phyloP scores from a whole-genome alignment of 1,139 yeast genomes.

The Kodamaea anthophila region DNA sequence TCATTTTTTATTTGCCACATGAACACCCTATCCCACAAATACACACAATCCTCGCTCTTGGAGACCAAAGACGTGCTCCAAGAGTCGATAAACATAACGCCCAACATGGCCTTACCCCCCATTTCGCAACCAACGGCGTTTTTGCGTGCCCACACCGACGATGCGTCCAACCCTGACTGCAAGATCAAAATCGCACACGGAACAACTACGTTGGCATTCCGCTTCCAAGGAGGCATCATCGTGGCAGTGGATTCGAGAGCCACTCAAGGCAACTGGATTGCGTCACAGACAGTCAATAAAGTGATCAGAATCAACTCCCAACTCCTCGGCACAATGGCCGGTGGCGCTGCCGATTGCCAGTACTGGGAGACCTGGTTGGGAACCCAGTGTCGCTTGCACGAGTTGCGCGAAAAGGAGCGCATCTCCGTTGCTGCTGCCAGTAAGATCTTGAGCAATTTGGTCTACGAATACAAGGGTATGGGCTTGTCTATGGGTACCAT shows the following conservation, averaged over 20 bases:
- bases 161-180: constrained; percentile 85
- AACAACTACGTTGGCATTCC: constrained; percentile 93
- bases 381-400: constrained; percentile 91
- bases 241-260: constrained; percentile 98
- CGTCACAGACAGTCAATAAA: constrained; percentile 95
- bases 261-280: constrained; percentile 98
- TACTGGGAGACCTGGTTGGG: constrained; percentile 99
- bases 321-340: constrained; percentile 96
- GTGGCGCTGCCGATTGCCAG: constrained; percentile 99
- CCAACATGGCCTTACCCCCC: constrained; percentile 71
- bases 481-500: constrained; percentile 99
- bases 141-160: constrained; percentile 96
- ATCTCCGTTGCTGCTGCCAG: constrained; percentile 97
- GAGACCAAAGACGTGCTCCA: constrained; percentile 18
- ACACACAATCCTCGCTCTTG: constrained; percentile 23
- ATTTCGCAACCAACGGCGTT: constrained; percentile 91
- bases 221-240: constrained; percentile 92
- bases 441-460: constrained; percentile 84
- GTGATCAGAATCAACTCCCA: constrained; percentile 96
- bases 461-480: constrained; percentile 92
- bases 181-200: constrained; percentile 97
- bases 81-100: constrained; percentile 48
- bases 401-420: constrained; percentile 87
- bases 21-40: constrained; percentile 40
- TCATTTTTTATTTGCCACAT: too few species aligned